Evolutionary conservation across 2,329 filamentous ascomycete species (phyloP).

Genomic region (Aspergillus melleus): DNA sequence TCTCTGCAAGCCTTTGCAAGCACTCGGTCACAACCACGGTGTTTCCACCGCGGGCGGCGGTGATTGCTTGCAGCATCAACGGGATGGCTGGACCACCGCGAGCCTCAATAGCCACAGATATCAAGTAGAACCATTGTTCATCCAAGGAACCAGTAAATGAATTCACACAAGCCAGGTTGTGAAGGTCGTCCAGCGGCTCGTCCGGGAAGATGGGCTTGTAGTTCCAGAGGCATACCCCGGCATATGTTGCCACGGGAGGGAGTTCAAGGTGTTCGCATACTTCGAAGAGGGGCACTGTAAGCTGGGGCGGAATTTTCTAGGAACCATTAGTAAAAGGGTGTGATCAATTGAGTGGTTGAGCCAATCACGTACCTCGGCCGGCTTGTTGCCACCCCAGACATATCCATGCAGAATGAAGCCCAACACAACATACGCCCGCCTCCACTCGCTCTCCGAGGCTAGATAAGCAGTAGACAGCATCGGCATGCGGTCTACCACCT

Average conservation of each 20-base stretch:
- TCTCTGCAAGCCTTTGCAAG: conserved; percentile 80
- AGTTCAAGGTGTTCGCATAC: conserved; percentile 79
- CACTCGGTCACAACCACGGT: conserved; percentile 70
- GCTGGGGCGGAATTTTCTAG: conserved; percentile 69
- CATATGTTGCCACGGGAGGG: conserved; percentile 90
- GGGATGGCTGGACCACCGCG: conserved; percentile 83
- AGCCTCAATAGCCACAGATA: conserved; percentile 94
- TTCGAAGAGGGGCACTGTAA: conserved; percentile 79
- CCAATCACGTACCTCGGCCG: conserved; percentile 62
- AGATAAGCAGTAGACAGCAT: conserved; percentile 80
- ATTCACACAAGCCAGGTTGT: conserved; percentile 82
- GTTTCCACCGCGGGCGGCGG: conserved; percentile 72
- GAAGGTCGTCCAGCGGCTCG: conserved; percentile 77
- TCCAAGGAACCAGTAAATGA: conserved; percentile 94
- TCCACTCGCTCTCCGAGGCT: conserved; percentile 84
- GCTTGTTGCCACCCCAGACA: conserved; percentile 80
- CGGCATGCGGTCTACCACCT: conserved; percentile 76
- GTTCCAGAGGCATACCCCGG: conserved; percentile 91
- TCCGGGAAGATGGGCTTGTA: conserved; percentile 87
- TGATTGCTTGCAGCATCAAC: conserved; percentile 84
- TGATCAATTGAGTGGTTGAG: neutral
- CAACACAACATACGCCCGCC: conserved; percentile 77
- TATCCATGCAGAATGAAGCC: conserved; percentile 81
- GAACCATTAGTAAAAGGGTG: conserved; percentile 3
- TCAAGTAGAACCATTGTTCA: conserved; percentile 98